Evolutionary conservation across 495 filamentous ascomycete genomes (phyloP), one percentile per base, ranked within the genome.

Genomic region (Hypoxylon subgilvum): DNA sequence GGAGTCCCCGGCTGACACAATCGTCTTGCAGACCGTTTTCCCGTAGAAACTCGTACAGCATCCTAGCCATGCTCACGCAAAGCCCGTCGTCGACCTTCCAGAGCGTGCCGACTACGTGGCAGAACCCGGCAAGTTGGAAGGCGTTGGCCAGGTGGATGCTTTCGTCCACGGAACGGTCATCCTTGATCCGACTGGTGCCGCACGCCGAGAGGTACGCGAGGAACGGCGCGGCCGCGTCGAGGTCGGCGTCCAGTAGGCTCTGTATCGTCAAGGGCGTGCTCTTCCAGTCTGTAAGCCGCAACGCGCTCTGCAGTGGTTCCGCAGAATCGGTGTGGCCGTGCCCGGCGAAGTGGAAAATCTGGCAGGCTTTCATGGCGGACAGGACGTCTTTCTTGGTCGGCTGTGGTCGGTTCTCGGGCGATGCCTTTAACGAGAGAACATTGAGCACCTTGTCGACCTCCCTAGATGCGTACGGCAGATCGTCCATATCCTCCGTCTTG

Each of bases 51-150:
- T 67, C 30, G 34, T 65, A 67, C 5, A 39, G 21, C 10, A 52
- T 46, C 12, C 13, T 45, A 6, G 57, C 66, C 10, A 64, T 42
- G n/a, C 52, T 34, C 17, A 66, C 58, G 43, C 62, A 66, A 45
- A 22, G 3, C 21, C 21, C 14, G 22, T 56, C 52, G 2, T 57
- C 19, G 4, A 74, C 68, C 17, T 47, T 41, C 73, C 70, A 76
- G 0, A 76, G 47, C 2, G 69, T 62, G 2, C 71, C 72, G 22
- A 72, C 56, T 0, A 69, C 71, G 48, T 74, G 69, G n/a, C 61
- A 59, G 39, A 75, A 76, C 0, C 71, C 71, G 0, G 72, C 71
- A 7, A 75, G 53, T 45, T 76, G 72, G 30, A 35, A 75, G 1
- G 65, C 71, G 27, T 47, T 65, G 6, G 70, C 64, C 1, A 76